Evolutionary conservation across 805 yeast genomes (phyloP).

Genomic region (Diddensiella transvaalensis): DNA sequence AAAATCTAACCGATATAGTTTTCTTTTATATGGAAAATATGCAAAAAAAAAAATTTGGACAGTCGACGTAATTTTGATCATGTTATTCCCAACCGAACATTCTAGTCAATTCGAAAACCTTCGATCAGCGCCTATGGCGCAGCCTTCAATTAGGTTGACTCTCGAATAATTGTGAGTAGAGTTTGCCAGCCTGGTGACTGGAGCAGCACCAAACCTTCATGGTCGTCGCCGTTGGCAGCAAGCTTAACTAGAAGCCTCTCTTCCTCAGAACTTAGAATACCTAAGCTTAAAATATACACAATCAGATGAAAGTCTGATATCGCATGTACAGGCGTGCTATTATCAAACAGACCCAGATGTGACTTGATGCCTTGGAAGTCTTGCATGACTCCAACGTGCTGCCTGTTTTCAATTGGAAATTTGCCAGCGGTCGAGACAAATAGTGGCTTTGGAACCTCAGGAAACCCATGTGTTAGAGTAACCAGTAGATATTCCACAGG

Average conservation of each 20-base stretch:
- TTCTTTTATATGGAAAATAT: constrained; percentile 3
- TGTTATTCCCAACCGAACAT: constrained; percentile 4
- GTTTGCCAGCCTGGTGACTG: constrained; percentile 83
- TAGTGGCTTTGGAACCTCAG: constrained; percentile 51
- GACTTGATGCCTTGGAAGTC: constrained; percentile 48
- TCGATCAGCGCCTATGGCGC: not conserved
- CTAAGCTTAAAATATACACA: constrained; percentile 51
- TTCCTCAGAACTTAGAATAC: constrained; percentile 57
- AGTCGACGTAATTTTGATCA: not conserved
- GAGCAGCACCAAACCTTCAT: constrained; percentile 49
- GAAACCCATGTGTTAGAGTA: constrained; percentile 90
- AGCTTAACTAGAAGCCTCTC: constrained; percentile 45
- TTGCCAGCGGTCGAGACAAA: constrained; percentile 39
- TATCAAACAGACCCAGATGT: constrained; percentile 41
- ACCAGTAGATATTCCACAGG: constrained; percentile 90
- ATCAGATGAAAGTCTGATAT: constrained; percentile 77
- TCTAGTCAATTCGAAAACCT: not conserved
- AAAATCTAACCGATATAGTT: not conserved
- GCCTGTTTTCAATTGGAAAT: constrained; percentile 81
- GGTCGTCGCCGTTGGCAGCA: constrained; percentile 41
- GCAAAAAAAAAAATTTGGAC: constrained; percentile 3
- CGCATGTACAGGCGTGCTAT: constrained; percentile 33
- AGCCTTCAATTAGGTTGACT: constrained; percentile 9
- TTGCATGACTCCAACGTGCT: constrained; percentile 68
- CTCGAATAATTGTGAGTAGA: constrained; percentile 49